Base-by-base conservation (phyloP, 352 stramenopile species). In the Aphanomyces euteiches region DNA sequence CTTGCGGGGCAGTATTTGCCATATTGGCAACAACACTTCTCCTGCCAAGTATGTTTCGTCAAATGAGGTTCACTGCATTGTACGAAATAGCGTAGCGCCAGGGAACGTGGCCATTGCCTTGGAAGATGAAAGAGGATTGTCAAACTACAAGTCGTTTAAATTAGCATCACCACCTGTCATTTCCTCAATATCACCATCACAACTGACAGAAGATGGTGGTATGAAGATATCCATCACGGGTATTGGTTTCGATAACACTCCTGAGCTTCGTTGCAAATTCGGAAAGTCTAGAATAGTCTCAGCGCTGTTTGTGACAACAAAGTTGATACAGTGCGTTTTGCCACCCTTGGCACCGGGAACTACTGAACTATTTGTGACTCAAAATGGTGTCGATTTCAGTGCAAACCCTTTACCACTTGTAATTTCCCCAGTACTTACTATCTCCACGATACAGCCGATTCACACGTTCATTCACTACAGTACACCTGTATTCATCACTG, bases 321-420 rank as follows among this genome's bases (percentile, higher is more conserved):
- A 3, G 4, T 54, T 70, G 38, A 17, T 70, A 12, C 5, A 61
- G 19, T 70, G 64, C 36, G 19, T 61, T 15, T 28, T 17, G 15
- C 64, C 64, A 19, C 4, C 4, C 47, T 56, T 19, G 48, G 28
- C 3, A 47, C 64, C 17, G 64, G 64, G 3, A 28, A 28, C 28
- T 15, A 47, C 7, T 15, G 43, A 28, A 37, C 50, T 6, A 21
- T 70, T 12, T 13, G 40, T 70, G 13, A 63, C 64, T 28, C 19
- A 48, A 10, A 70, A 70, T 21, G 64, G 64, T n/a, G 28, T 70
- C 19, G 64, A 70, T 19, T 34, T 47, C n/a, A 48, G 47, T 15
- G n/a, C n/a, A 40, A 4, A 63, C 7, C 5, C 34, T 8, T 47
- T 43, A 12, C 5, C 5, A 7, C 28, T 61, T 17, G 5, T 7